Evolutionary conservation across 441 rosid species (phyloP), one percentile per base, ranked within the genome.

Genomic region (Arabidopsis hybrid): DNA sequence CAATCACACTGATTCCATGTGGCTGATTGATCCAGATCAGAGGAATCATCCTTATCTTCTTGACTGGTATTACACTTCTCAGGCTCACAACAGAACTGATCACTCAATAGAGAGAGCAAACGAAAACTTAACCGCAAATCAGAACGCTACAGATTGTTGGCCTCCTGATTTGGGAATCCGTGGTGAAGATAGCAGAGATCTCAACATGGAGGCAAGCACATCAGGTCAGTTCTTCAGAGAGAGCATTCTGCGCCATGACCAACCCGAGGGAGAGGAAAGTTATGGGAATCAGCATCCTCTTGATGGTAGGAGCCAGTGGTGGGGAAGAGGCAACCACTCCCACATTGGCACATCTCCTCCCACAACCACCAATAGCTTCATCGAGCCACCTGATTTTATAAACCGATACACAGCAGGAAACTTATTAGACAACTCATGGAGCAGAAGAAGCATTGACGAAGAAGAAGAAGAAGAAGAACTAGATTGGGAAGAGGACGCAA

Each of bases 331-430:
- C 5, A 77, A 77, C 53, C 78, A 80, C 1, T 77, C 80, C 36
- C 70, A 67, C 60, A 47, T 46, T 0, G 79, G 63, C 8, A 58
- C 69, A 60, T 76, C 82, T 53, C 89, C 84, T 62, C 85, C 87
- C 1, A 83, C 89, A 52, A 40, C 91, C 17, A 49, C 88, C 17
- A 59, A 77, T 43, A 95, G 99, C 76, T 95, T 95, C 75, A 83
- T 91, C 1, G 98, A 95, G 72, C 99, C 99, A 58, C 98, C 98
- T 2, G 92, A 86, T 70, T 93, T 89, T 56, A 55, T 42, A 71
- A 82, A 83, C 82, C 85, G 4, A 11, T 73, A 74, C 67, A 38
- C 67, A 5, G 16, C 81, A 3, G 51, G 79, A 55, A 80, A 82
- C 67, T 60, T 65, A 45, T 55, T 59, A 10, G 96, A 89, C 42